Evolutionary conservation across 2,329 filamentous ascomycete genomes (phyloP).

Genomic region (Xylariales sp.): DNA sequence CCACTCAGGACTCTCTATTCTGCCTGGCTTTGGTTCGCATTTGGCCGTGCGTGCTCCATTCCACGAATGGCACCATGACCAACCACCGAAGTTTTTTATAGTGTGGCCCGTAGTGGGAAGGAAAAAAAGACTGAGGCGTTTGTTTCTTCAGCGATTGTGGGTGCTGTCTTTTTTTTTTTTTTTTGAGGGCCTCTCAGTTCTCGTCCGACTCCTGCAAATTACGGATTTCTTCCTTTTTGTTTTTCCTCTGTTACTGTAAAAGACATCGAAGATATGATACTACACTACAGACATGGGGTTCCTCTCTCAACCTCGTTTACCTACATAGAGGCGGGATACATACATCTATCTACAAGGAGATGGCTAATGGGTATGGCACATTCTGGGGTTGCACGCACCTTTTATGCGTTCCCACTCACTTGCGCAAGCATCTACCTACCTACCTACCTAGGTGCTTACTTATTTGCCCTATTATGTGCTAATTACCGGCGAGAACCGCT

Average conservation of each 20-base stretch:
- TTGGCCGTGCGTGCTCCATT: conserved; percentile 29
- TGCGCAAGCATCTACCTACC: too few relatives aligned
- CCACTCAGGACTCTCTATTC: conserved; percentile 24
- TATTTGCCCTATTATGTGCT: too few relatives aligned
- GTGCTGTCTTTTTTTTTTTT: neutral
- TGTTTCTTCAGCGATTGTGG: conserved; percentile 7
- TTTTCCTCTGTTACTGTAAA: neutral
- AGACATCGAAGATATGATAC: conserved; percentile 4
- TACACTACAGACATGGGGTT: neutral
- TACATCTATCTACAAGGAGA: conserved; percentile 3
- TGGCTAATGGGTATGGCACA: conserved; percentile 15
- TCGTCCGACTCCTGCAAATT: neutral
- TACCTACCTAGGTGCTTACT: too few relatives aligned
- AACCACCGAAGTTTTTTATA: conserved; percentile 2
- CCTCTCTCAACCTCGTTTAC: neutral
- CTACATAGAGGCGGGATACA: conserved; percentile 15
- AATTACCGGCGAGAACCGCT: too few relatives aligned
- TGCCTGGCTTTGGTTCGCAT: conserved; percentile 2
- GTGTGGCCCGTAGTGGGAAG: conserved; percentile 9
- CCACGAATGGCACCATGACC: conserved; percentile 28
- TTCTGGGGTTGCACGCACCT: conserved; percentile 3
- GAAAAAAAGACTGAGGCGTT: conserved; percentile 15
- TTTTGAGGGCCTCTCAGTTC: conserved; percentile 6
- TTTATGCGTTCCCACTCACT: too few relatives aligned
- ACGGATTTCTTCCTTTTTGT: neutral